Evolutionary conservation across 2,329 filamentous ascomycete species (phyloP).

Genomic region (Nothophaeocryptopus gaeumannii): DNA sequence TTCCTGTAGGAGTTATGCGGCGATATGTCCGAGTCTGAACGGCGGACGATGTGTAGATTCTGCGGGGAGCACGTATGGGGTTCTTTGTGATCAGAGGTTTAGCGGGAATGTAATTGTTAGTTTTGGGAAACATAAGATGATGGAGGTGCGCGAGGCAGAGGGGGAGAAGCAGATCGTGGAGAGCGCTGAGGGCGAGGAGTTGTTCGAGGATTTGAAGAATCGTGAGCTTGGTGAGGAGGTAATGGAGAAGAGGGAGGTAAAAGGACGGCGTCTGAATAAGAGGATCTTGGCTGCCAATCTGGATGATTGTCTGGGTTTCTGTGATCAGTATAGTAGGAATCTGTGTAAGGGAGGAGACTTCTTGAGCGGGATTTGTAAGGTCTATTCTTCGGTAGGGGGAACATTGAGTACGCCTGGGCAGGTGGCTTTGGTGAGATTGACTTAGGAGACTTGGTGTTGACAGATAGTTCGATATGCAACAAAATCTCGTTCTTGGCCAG

Average conservation of each 20-base stretch:
- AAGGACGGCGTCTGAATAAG: background rate
- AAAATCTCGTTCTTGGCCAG: too few relatives aligned
- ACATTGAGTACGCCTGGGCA: conserved; percentile 1
- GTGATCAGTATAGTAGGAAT: conserved; percentile 4
- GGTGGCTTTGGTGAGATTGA: conserved; percentile 6
- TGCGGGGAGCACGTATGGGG: background rate
- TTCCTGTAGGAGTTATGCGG: background rate
- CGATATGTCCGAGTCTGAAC: background rate
- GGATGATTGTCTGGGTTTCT: conserved; percentile 8
- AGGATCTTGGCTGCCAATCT: background rate
- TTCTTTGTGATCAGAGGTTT: conserved; percentile 4
- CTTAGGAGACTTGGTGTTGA: background rate
- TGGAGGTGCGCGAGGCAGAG: background rate
- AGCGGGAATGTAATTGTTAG: conserved; percentile 2
- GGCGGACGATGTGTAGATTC: conserved; percentile 1
- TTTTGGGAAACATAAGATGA: conserved; percentile 1
- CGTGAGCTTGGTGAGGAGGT: background rate
- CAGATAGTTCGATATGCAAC: background rate
- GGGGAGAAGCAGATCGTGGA: background rate
- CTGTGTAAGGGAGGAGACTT: conserved; percentile 1
- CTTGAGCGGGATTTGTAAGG: background rate
- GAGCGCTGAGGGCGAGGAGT: background rate
- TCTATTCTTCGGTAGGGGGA: background rate
- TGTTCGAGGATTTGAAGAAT: too few relatives aligned
- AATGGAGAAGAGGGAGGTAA: background rate